Conservation (phyloP, 139 green algal species). For the Edaphochlamys debaryana region DNA sequence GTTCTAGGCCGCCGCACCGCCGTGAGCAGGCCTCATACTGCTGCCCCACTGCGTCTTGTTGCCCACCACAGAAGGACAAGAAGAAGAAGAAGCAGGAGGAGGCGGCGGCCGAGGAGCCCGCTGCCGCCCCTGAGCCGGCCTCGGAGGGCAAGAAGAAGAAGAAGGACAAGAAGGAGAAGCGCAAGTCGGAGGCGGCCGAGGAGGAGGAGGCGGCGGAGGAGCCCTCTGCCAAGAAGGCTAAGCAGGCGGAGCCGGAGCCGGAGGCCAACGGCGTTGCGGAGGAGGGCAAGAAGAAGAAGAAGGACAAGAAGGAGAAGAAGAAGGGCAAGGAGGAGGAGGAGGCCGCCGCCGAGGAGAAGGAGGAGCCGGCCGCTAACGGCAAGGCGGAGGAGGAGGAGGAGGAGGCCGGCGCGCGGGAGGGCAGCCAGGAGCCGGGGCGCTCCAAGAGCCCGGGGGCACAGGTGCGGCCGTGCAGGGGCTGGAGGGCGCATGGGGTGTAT, state of each 20-base stretch:
- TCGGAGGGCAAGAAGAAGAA: constrained; percentile 3
- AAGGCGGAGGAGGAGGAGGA: constrained; percentile 1
- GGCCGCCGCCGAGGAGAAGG: neutral
- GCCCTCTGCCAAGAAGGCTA: neutral
- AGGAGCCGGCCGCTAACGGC: neutral
- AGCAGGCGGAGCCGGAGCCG: neutral
- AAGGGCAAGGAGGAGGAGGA: constrained; percentile 37
- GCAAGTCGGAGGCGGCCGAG: neutral
- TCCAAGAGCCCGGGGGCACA: neutral
- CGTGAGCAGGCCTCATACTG: neutral
- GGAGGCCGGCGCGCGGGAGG: neutral
- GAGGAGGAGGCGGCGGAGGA: constrained; percentile 6
- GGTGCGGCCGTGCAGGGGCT: neutral
- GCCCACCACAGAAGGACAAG: neutral
- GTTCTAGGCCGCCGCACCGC: neutral
- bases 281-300: neutral
- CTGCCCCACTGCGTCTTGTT: too few relatives aligned
- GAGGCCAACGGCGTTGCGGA: neutral
- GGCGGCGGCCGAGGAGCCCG: neutral
- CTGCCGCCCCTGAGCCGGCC: neutral
- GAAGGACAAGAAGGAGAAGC: constrained; percentile 23
- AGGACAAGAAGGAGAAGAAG: constrained; percentile 43
- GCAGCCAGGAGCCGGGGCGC: neutral
- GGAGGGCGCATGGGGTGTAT: neutral
- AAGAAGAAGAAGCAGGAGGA: constrained; percentile 21